Conservation (phyloP, 768 basidiomycete genomes). For the Suillus discolor region DNA sequence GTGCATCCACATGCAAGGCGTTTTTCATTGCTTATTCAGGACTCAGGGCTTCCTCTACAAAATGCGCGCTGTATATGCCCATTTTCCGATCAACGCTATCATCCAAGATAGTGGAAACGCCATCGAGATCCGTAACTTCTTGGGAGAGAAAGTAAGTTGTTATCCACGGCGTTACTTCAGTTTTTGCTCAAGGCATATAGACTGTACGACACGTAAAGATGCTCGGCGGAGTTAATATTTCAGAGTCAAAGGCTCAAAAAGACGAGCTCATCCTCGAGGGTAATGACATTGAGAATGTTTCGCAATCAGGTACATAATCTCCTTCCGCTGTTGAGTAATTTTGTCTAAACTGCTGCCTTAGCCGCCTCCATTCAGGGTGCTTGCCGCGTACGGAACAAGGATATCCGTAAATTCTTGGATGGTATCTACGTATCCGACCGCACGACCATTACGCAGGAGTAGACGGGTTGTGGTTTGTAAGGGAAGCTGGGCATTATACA, state of each 20-base stretch:
- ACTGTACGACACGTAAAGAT: constrained; percentile 91
- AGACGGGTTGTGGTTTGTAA: constrained; percentile 13
- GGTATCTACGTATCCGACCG: constrained; percentile 90
- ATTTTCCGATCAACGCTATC: constrained; percentile 99
- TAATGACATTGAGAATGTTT: constrained; percentile 96
- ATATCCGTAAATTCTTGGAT: constrained; percentile 98
- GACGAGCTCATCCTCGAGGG: constrained; percentile 94
- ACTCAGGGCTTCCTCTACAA: constrained; percentile 97
- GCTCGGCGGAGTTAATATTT: constrained; percentile 83
- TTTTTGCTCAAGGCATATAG: constrained; percentile 40
- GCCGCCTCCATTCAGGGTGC: constrained; percentile 97
- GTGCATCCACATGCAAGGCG: constrained; percentile 9
- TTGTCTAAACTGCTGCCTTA: constrained; percentile 28
- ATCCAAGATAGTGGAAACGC: constrained; percentile 73
- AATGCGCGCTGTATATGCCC: constrained; percentile 99
- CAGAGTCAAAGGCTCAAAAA: constrained; percentile 90
- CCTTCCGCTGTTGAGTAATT: not conserved
- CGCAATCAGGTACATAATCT: constrained; percentile 76
- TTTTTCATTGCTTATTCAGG: constrained; percentile 10
- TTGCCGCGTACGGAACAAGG: constrained; percentile 98
- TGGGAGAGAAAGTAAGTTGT: constrained; percentile 82
- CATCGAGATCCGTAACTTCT: constrained; percentile 93
- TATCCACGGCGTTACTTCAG: not conserved
- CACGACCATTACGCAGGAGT: constrained; percentile 58
- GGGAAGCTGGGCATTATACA: constrained; percentile 17